These are phyloP conservation scores for Coriolopsis trogii DNA, from an alignment of 1,284 basidiomycete species.

Conservation along the genomic window DNA sequence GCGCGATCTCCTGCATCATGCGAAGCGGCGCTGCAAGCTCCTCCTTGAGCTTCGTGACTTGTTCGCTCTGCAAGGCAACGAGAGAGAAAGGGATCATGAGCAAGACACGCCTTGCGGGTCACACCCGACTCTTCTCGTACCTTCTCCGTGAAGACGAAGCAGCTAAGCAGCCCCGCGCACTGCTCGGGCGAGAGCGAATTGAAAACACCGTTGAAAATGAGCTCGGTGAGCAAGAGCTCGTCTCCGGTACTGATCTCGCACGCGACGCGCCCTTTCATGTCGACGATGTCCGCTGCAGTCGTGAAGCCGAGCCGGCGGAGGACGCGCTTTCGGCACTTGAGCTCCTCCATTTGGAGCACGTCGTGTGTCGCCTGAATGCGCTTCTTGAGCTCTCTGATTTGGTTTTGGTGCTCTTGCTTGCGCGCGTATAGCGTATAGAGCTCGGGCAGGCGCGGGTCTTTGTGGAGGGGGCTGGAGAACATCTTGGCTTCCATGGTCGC, in stretches of 20 bases:
- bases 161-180: constrained; percentile 90
- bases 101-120: too few relatives aligned
- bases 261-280: constrained; percentile 97
- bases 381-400: constrained; percentile 79
- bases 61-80: constrained; percentile 74
- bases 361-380: constrained; percentile 90
- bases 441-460: constrained; percentile 73
- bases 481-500: constrained; percentile 84
- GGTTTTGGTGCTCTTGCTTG: constrained; percentile 75
- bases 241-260: constrained; percentile 99
- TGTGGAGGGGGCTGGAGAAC: constrained; percentile 75
- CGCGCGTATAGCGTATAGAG: constrained; percentile 81
- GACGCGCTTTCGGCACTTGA: constrained; percentile 95
- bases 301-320: constrained; percentile 93
- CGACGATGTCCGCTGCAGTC: constrained; percentile 88
- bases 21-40: constrained; percentile 92
- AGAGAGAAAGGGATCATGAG: too few relatives aligned
- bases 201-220: constrained; percentile 98
- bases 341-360: constrained; percentile 94
- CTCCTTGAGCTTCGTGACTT: constrained; percentile 85
- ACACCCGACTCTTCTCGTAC: too few relatives aligned
- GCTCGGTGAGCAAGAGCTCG: constrained; percentile 93
- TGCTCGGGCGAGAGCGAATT: constrained; percentile 90
- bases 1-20: constrained; percentile 93
- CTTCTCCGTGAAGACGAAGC: constrained; percentile 98